Percentiles rank a stretch among this genome's conserved stretches.
Evolutionary conservation across 2,329 filamentous ascomycete genomes (phyloP).

Genomic region (Colletotrichum noveboracense): DNA sequence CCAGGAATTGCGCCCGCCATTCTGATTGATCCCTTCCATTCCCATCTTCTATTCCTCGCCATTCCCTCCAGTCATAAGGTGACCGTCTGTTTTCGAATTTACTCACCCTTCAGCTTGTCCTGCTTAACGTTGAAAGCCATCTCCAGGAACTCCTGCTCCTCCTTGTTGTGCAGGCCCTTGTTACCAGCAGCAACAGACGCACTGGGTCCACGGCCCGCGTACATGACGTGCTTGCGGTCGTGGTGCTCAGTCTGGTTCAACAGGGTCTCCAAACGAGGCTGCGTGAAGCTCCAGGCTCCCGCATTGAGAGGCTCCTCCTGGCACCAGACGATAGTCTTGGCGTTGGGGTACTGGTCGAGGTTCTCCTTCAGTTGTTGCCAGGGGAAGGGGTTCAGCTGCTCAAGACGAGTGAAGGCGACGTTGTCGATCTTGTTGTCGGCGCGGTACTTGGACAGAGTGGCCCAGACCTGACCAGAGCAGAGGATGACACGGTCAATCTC

Average conservation of each 20-base stretch:
- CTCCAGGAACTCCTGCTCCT: slow-evolving; percentile 84
- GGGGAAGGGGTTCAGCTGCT: slow-evolving; percentile 98
- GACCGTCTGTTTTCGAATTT: slow-evolving; percentile 26
- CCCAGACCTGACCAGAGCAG: slow-evolving; percentile 94
- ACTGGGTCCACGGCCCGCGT: slow-evolving; percentile 91
- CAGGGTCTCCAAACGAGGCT: slow-evolving; percentile 95
- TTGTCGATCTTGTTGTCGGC: slow-evolving; percentile 85
- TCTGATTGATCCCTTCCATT: slow-evolving; percentile 1
- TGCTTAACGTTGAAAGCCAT: slow-evolving; percentile 68
- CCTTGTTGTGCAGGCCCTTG: slow-evolving; percentile 87
- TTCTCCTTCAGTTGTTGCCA: slow-evolving; percentile 98
- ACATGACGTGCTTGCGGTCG: slow-evolving; percentile 94
- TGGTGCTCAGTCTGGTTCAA: slow-evolving; percentile 93
- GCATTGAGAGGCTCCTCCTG: slow-evolving; percentile 99
- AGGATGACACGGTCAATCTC: slow-evolving; percentile 94
- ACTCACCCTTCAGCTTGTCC: slow-evolving; percentile 74
- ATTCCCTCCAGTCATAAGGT: neutral
- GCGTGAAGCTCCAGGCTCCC: slow-evolving; percentile 95
- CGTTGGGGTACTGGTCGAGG: slow-evolving; percentile 95
- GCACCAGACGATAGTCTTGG: slow-evolving; percentile 95
- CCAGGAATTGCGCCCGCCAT: neutral
- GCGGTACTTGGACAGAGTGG: slow-evolving; percentile 89
- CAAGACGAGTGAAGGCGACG: slow-evolving; percentile 91
- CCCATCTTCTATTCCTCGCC: neutral
- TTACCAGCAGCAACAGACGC: slow-evolving; percentile 93